Evolutionary conservation across 2,329 filamentous ascomycete genomes (phyloP).

Genomic region (Fusarium phyllophilum): DNA sequence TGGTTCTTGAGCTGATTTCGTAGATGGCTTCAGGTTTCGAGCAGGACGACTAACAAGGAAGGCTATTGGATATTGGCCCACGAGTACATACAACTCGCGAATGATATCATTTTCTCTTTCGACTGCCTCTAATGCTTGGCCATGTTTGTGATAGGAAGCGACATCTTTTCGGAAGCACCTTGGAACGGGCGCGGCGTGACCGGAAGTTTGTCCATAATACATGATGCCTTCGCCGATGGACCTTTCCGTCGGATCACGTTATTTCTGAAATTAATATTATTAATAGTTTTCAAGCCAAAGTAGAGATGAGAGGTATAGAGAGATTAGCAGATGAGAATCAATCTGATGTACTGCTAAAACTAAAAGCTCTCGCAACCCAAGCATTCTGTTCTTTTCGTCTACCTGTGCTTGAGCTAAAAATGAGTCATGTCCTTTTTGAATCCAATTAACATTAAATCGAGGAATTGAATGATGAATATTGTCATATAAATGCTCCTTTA

Average conservation of each 20-base stretch:
- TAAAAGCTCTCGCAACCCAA: not conserved
- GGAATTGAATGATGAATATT: too few species aligned
- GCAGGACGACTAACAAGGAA: too few species aligned
- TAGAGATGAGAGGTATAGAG: not conserved
- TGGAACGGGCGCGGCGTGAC: not conserved
- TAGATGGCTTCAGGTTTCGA: not conserved
- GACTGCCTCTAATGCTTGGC: not conserved
- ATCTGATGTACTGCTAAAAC: not conserved
- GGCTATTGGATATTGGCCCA: too few species aligned
- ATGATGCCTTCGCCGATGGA: not conserved
- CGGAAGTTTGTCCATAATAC: not conserved
- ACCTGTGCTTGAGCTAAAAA: too few species aligned
- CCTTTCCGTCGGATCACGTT: not conserved
- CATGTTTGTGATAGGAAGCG: not conserved
- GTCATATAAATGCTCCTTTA: fast-evolving
- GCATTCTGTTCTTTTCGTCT: not conserved
- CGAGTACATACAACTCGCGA: fast-evolving
- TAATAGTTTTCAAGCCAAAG: too few species aligned
- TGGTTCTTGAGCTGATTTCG: not conserved
- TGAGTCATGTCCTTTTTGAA: too few species aligned
- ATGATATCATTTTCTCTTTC: not conserved
- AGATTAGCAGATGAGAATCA: not conserved
- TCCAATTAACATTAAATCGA: too few species aligned
- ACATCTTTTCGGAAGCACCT: not conserved
- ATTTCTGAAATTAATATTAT: not conserved